Evolutionary conservation across 2,329 filamentous ascomycete genomes (phyloP).

Genomic region (Colletotrichum lupini): DNA sequence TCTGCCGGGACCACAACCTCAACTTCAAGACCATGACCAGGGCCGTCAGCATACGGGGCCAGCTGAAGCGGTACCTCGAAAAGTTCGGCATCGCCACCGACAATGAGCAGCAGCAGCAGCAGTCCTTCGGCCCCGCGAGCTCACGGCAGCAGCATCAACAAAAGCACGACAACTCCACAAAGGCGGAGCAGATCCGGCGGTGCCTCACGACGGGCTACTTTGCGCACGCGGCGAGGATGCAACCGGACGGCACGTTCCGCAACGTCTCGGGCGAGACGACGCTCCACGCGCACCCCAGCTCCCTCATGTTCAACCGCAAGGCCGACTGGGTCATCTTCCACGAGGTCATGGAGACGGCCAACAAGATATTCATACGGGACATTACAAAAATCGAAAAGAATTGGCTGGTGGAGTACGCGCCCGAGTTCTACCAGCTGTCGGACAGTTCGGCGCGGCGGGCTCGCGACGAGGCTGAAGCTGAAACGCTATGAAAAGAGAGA

Average conservation of each 20-base stretch:
- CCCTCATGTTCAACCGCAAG: constrained; percentile 95
- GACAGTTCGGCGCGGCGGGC: constrained; percentile 36
- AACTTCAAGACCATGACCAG: constrained; percentile 87
- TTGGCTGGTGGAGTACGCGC: constrained; percentile 92
- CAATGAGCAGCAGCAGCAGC: constrained; percentile 60
- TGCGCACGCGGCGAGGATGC: constrained; percentile 92
- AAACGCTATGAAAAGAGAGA: background rate
- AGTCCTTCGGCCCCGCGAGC: constrained; percentile 13
- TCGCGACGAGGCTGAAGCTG: constrained; percentile 37
- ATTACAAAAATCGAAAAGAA: constrained; percentile 91
- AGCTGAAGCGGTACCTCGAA: constrained; percentile 88
- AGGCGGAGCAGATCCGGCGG: constrained; percentile 80
- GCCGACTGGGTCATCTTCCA: constrained; percentile 97
- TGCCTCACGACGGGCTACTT: constrained; percentile 94
- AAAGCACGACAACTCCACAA: constrained; percentile 42
- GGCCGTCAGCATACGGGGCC: constrained; percentile 86
- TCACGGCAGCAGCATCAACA: background rate
- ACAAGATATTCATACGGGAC: constrained; percentile 91
- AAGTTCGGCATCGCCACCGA: constrained; percentile 80
- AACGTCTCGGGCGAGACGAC: constrained; percentile 84
- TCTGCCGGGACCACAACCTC: constrained; percentile 87
- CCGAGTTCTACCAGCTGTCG: constrained; percentile 79
- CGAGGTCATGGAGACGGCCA: constrained; percentile 88
- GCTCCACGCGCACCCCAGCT: constrained; percentile 90
- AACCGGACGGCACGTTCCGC: constrained; percentile 88